Conservation (phyloP, 2,329 filamentous ascomycete species). For the Beauveria medogensis region DNA sequence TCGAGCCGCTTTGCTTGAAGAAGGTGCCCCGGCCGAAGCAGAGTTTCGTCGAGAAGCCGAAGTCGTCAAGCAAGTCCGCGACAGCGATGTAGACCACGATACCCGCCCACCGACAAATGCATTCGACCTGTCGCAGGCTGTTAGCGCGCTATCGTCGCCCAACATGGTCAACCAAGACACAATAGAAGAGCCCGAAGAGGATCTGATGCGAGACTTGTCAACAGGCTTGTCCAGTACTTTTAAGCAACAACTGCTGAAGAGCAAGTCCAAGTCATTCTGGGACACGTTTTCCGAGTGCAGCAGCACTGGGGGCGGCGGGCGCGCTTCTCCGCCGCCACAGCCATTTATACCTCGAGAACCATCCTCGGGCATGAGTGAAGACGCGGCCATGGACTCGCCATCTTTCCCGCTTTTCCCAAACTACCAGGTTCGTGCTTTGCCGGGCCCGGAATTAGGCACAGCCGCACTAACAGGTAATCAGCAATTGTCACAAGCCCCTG, state of each 20-base stretch:
- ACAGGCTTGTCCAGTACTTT: constrained; percentile 56
- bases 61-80: constrained; percentile 89
- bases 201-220: constrained; percentile 51
- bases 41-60: constrained; percentile 89
- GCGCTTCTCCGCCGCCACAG: constrained; percentile 58
- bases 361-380: constrained; percentile 57
- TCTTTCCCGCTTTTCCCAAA: constrained; percentile 31
- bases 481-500: constrained; percentile 21
- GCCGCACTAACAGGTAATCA: constrained; percentile 14
- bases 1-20: constrained; percentile 79
- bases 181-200: constrained; percentile 65
- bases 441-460: too few species aligned
- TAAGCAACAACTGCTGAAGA: constrained; percentile 63
- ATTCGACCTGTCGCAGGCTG: constrained; percentile 38
- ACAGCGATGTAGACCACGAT: constrained; percentile 67
- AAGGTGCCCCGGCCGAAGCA: constrained; percentile 77
- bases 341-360: constrained; percentile 52
- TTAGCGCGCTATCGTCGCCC: constrained; percentile 61
- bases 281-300: constrained; percentile 65
- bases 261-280: constrained; percentile 65
- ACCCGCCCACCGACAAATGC: constrained; percentile 29
- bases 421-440: constrained; percentile 19
- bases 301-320: constrained; percentile 38
- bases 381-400: constrained; percentile 66
- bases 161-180: constrained; percentile 55